Evolutionary conservation across 495 filamentous ascomycete genomes (phyloP).

Genomic region (Sordaria brevicollis): DNA sequence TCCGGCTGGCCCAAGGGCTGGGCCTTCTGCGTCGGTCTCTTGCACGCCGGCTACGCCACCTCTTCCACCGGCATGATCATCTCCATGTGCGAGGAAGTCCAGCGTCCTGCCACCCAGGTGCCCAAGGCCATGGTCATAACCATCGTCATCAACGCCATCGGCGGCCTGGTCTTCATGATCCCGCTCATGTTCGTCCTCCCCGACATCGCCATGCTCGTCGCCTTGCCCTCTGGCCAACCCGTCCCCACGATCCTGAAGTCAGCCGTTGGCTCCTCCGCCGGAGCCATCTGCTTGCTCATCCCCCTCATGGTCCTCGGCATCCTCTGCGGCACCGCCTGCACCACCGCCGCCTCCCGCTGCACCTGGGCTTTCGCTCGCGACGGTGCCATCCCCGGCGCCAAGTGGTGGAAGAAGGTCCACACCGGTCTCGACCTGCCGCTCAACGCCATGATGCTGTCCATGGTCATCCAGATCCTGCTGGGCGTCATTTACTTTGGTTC

Average conservation of each 20-base stretch:
- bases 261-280: slow-evolving; percentile 34
- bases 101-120: slow-evolving; percentile 35
- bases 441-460: slow-evolving; percentile 42
- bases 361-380: slow-evolving; percentile 55
- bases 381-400: slow-evolving; percentile 45
- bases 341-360: slow-evolving; percentile 47
- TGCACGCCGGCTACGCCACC: slow-evolving; percentile 40
- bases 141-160: slow-evolving; percentile 36
- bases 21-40: slow-evolving; percentile 38
- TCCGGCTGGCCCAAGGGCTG: slow-evolving; percentile 40
- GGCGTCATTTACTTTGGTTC: slow-evolving; percentile 46
- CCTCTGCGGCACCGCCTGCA: slow-evolving; percentile 54
- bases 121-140: slow-evolving; percentile 43
- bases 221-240: slow-evolving; percentile 29
- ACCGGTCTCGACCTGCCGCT: slow-evolving; percentile 36
- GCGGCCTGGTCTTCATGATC: slow-evolving; percentile 39
- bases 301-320: slow-evolving; percentile 40
- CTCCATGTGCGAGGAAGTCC: slow-evolving; percentile 42
- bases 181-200: slow-evolving; percentile 41
- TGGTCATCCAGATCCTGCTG: slow-evolving; percentile 33
- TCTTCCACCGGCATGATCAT: slow-evolving; percentile 46
- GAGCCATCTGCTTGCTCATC: slow-evolving; percentile 35
- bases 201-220: slow-evolving; percentile 31
- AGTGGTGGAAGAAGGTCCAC: slow-evolving; percentile 39
- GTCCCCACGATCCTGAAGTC: slow-evolving; percentile 35